phyloP scores from a whole-genome alignment of 331 rosid species.

The Quercus phellos region DNA sequence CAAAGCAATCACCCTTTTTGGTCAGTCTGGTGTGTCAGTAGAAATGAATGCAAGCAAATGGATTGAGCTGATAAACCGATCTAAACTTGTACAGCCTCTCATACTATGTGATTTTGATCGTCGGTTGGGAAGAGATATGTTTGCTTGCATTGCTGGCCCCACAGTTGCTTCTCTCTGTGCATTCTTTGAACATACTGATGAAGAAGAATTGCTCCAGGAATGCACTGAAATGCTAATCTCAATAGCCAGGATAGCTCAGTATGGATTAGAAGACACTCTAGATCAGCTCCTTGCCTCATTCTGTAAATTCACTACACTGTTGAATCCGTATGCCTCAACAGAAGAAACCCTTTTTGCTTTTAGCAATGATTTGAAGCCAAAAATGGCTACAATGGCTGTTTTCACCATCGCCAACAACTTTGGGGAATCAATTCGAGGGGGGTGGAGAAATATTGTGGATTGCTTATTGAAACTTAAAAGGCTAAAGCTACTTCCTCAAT shows the following conservation, averaged over 20 bases:
- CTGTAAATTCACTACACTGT: constrained; percentile 74
- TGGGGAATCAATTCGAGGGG: constrained; percentile 66
- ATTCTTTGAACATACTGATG: constrained; percentile 77
- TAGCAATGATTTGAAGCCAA: constrained; percentile 78
- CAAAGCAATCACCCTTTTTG: constrained; percentile 50
- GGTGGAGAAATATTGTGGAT: constrained; percentile 84
- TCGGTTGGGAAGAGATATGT: constrained; percentile 79
- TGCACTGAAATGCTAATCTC: constrained; percentile 86
- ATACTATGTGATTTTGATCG: constrained; percentile 50
- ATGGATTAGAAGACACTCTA: constrained; percentile 78
- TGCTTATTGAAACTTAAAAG: constrained; percentile 82
- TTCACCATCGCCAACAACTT: constrained; percentile 72
- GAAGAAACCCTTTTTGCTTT: constrained; percentile 84
- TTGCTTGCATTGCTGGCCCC: constrained; percentile 91
- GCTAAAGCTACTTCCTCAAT: constrained; percentile 69
- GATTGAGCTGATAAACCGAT: constrained; percentile 74
- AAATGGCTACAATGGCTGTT: constrained; percentile 77
- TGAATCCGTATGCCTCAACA: constrained; percentile 86
- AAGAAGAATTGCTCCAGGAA: constrained; percentile 84
- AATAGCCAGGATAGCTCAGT: constrained; percentile 68
- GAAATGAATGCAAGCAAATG: constrained; percentile 82
- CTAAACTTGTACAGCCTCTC: constrained; percentile 40
- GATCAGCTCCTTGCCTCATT: constrained; percentile 79
- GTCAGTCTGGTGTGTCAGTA: constrained; percentile 33
- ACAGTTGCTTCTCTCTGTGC: constrained; percentile 71